Evolutionary conservation across 306 rosid genomes (phyloP).

Genomic region (Quercus rubra): DNA sequence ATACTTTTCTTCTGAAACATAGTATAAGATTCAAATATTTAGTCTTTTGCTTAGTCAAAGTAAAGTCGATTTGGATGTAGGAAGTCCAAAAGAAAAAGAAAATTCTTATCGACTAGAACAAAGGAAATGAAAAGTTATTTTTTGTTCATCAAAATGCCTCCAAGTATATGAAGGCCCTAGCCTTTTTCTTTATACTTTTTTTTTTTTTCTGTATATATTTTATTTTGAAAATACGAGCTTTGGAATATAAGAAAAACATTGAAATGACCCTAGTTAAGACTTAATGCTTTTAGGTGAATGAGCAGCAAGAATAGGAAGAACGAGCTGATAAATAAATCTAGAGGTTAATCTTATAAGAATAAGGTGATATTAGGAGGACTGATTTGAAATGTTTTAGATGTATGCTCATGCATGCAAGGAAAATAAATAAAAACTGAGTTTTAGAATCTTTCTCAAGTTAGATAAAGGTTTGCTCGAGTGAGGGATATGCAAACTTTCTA

Average conservation of each 20-base stretch:
- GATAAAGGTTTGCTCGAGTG: too few species aligned
- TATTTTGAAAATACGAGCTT: background rate
- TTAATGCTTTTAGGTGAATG: background rate
- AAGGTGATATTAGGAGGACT: too few species aligned
- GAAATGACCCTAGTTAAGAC: background rate
- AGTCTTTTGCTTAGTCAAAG: constrained; percentile 7
- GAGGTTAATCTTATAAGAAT: too few species aligned
- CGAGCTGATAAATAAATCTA: too few species aligned
- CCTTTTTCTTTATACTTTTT: background rate
- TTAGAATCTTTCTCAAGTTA: too few species aligned
- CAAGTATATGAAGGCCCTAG: background rate
- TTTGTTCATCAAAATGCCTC: background rate
- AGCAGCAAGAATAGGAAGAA: too few species aligned
- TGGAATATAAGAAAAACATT: background rate
- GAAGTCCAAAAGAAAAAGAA: background rate
- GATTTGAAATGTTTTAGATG: too few species aligned
- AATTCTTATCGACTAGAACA: background rate
- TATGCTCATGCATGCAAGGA: too few species aligned
- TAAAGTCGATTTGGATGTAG: background rate
- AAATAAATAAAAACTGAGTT: too few species aligned
- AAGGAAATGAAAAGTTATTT: background rate
- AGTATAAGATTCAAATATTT: background rate
- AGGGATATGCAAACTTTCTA: too few species aligned
- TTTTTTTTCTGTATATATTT: background rate
- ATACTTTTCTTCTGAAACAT: background rate